Evolutionary conservation across 2,329 filamentous ascomycete species (phyloP), one percentile per base, ranked within the genome.

Genomic region (Aspergillus uvarum): DNA sequence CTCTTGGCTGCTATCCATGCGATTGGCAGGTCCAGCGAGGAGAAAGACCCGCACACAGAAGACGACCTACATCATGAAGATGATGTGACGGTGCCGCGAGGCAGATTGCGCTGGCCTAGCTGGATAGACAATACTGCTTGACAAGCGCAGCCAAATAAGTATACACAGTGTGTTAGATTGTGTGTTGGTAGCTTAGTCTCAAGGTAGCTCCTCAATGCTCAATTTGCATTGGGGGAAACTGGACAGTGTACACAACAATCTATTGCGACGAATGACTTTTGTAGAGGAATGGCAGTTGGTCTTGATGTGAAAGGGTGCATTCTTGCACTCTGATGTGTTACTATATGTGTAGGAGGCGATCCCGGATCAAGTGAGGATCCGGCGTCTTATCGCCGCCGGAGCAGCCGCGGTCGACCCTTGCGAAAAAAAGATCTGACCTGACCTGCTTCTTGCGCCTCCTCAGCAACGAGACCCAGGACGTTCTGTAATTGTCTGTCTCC

Each of bases 361-460:
- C 51, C 59, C 61, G 65, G 63, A 67, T 68, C 66, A 68, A 68
- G 63, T 64, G 59, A 60, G 63, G 54, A 63, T 61, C 65, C 67
- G 67, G 61, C 35, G 60, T 60, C 66, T 68, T 68, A 64, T 67
- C 67, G 62, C 63, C 53, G 51, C 38, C 38, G 38, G 38, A 44
- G 55, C 63, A 60, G 59, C 63, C 56, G 61, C 61, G 58, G 58
- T 62, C 50, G 58, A 63, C 59, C 60, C 57, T 62, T 58, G 60
- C 58, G 50, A 63, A 53, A 59, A 64, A 35, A 64, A 63, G 63
- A 62, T 29, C 26, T 29, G 58, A 61, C 63, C 59, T 63, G 53
- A 35, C 53, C 35, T 21, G 53, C 42, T 26, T 60, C 49, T 47
- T 51, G 47, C 58, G 35, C 48, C 42, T 53, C 29, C 47, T 29